Conservation (phyloP, 1,139 yeast species). For the Pneumocystis canis region DNA sequence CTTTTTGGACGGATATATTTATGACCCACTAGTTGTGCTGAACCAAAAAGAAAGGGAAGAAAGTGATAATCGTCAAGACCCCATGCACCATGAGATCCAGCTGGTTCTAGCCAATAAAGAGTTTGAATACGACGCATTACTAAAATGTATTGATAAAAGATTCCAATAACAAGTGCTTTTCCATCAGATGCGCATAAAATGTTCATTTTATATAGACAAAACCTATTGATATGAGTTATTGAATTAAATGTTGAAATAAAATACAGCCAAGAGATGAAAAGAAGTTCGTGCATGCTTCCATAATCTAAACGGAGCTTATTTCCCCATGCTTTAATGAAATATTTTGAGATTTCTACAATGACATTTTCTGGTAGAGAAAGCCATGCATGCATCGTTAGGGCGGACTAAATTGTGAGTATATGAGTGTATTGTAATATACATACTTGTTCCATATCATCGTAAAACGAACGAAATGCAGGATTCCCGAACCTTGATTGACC, state of each 20-base stretch:
- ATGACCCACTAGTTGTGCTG: conserved; percentile 68
- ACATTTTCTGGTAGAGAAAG: conserved; percentile 17
- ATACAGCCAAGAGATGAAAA: conserved; percentile 54
- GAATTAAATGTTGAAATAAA: conserved; percentile 31
- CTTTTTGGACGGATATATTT: conserved; percentile 70
- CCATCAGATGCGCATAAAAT: conserved; percentile 9
- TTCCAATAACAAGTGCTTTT: conserved; percentile 30
- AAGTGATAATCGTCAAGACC: conserved; percentile 96
- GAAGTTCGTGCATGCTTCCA: conserved; percentile 94
- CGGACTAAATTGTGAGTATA: conserved; percentile 4
- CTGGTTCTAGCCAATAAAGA: conserved; percentile 83
- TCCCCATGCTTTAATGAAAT: conserved; percentile 68
- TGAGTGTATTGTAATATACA: not conserved
- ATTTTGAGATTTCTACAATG: conserved; percentile 21
- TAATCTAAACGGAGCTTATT: conserved; percentile 76
- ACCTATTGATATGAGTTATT: conserved; percentile 16
- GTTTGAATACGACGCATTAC: conserved; percentile 29
- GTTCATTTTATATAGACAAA: conserved; percentile 17
- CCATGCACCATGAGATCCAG: conserved; percentile 93
- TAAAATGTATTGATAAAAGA: conserved; percentile 46
- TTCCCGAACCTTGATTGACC: conserved; percentile 81
- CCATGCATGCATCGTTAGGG: conserved; percentile 23
- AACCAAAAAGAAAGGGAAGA: conserved; percentile 75
- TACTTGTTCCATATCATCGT: conserved; percentile 40
- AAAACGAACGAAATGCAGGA: conserved; percentile 70